Conservation (phyloP, 345 rosid genomes). For the Garcia nutans region DNA sequence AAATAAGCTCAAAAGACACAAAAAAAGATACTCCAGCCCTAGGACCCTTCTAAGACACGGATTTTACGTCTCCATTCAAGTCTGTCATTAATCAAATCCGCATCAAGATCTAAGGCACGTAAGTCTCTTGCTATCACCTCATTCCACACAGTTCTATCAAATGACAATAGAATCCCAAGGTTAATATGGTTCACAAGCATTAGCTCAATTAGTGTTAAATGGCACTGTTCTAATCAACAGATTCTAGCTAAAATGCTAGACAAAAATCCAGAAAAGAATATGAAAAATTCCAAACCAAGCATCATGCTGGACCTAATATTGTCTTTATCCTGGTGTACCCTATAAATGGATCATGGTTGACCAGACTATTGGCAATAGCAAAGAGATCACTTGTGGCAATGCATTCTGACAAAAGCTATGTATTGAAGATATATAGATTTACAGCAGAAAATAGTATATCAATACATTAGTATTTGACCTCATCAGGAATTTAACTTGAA, state of each 20-base stretch:
- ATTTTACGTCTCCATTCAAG: no score
- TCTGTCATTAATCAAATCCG: no score
- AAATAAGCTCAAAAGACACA: no score
- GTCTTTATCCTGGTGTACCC: not conserved
- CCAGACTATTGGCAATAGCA: not conserved
- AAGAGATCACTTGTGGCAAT: not conserved
- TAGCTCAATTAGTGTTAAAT: not conserved
- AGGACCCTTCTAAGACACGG: no score
- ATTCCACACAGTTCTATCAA: no score
- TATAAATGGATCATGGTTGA: not conserved
- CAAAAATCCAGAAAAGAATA: not conserved
- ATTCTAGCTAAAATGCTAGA: not conserved
- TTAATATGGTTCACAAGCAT: not conserved
- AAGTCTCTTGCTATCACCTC: no score
- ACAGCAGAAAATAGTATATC: not conserved
- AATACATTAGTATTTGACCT: constrained; percentile 20
- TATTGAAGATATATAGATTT: not conserved
- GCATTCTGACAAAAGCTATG: not conserved
- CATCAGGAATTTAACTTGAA: constrained; percentile 21
- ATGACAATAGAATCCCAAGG: not conserved
- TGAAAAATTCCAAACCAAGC: not conserved
- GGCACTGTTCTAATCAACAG: not conserved
- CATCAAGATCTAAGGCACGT: no score
- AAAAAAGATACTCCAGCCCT: no score
- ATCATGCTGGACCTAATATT: not conserved